phyloP scores from a whole-genome alignment of 2,329 filamentous ascomycete species.

The Talaromyces sp. region DNA sequence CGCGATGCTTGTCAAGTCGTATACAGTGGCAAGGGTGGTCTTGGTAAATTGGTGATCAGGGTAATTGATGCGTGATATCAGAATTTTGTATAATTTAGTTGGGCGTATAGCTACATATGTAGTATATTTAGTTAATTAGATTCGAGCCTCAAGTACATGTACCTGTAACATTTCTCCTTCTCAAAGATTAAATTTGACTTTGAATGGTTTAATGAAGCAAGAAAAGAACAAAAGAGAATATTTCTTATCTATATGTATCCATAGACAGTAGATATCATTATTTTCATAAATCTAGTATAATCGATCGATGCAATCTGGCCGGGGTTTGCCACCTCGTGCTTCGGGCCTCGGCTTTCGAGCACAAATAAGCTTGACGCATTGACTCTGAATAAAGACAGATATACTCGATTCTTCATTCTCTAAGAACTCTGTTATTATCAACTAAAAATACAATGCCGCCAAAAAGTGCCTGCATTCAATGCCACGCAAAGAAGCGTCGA shows the following conservation, averaged over 20 bases:
- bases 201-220: too few relatives aligned
- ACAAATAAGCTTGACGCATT: background rate
- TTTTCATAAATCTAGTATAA: background rate
- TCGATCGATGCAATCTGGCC: background rate
- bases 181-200: background rate
- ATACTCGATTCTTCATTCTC: background rate
- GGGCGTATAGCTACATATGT: background rate
- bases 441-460: background rate
- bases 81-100: background rate
- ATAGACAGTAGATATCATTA: background rate
- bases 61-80: constrained; percentile 14
- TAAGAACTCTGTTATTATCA: background rate
- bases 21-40: constrained; percentile 35
- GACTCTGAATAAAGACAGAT: background rate
- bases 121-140: background rate
- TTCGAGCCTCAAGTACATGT: background rate
- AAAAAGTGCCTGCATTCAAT: background rate
- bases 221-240: background rate
- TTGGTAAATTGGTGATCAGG: constrained; percentile 40
- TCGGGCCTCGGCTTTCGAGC: background rate
- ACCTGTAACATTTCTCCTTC: background rate
- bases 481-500: background rate
- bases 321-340: background rate
- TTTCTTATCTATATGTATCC: background rate
- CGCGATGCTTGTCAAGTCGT: constrained; percentile 36